Conservation (phyloP, 2,329 filamentous ascomycete species). For the Cordyceps militaris region DNA sequence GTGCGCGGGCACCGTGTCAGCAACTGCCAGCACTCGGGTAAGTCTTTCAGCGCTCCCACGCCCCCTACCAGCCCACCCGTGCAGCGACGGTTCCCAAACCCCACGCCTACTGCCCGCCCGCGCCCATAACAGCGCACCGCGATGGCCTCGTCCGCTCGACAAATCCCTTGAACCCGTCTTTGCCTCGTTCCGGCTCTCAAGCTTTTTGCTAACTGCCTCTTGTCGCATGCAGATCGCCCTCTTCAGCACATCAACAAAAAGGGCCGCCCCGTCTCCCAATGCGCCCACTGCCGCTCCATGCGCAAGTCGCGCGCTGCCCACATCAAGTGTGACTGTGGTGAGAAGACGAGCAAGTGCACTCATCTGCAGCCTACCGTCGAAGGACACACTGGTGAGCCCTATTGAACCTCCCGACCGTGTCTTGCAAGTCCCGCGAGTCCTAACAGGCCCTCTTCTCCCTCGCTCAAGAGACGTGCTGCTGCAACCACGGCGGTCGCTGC, state of each 20-base stretch:
- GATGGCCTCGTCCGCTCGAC: not conserved
- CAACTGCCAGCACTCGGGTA: constrained; percentile 95
- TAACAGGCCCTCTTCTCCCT: constrained; percentile 14
- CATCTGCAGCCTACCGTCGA: constrained; percentile 52
- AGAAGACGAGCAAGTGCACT: constrained; percentile 71
- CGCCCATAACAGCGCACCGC: not conserved
- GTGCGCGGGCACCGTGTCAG: constrained; percentile 97
- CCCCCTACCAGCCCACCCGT: not conserved
- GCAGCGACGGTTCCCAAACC: constrained; percentile 1
- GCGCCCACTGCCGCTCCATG: constrained; percentile 89
- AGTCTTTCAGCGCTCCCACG: constrained; percentile 32
- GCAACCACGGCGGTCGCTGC: constrained; percentile 62
- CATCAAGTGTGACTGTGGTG: constrained; percentile 93
- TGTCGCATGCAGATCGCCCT: constrained; percentile 61
- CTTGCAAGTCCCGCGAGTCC: not conserved
- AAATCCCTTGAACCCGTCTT: not conserved
- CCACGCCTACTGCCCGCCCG: not conserved
- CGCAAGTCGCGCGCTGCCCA: constrained; percentile 94
- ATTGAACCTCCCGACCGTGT: not conserved
- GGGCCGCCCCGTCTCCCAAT: constrained; percentile 95
- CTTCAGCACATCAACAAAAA: constrained; percentile 96
- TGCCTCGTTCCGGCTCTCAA: not conserved
- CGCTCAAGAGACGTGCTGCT: constrained; percentile 57
- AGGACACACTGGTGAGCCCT: constrained; percentile 50
- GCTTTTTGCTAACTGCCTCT: not conserved